Conservation (phyloP, 2,329 filamentous ascomycete genomes). For the Thermoascus crustaceus region DNA sequence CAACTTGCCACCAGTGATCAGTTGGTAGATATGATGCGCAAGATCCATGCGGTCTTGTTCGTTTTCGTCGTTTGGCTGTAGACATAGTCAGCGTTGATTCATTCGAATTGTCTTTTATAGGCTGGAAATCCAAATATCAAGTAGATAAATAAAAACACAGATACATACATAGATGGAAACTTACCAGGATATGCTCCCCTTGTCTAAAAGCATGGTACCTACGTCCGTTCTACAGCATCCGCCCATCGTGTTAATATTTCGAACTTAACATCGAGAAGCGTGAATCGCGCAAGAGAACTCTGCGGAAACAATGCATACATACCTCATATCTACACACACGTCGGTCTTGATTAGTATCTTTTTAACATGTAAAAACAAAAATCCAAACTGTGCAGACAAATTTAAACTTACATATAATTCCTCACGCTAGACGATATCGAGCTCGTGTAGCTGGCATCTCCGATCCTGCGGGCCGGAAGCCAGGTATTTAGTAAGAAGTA, state of each 20-base stretch:
- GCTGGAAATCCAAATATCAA: not conserved
- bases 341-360: no score
- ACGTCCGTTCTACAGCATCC: slow-evolving; percentile 25
- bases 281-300: no score
- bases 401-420: slow-evolving; percentile 11
- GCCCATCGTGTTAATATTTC: no score
- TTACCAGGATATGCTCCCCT: slow-evolving; percentile 13
- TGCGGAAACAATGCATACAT: no score
- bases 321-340: no score
- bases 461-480: no score
- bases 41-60: slow-evolving; percentile 18
- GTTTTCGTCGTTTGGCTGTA: slow-evolving; percentile 16
- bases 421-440: slow-evolving; percentile 9
- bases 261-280: no score
- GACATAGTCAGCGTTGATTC: not conserved
- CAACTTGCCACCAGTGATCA: slow-evolving; percentile 13
- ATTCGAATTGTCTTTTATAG: not conserved
- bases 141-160: not conserved
- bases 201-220: slow-evolving; percentile 19
- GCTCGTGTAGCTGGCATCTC: slow-evolving; percentile 9
- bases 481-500: no score
- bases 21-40: slow-evolving; percentile 17
- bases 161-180: not conserved
- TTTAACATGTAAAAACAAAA: no score
- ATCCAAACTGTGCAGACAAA: no score